phyloP scores from a whole-genome alignment of 139 green algal genomes.

The Mesotaenium endlicherianum region DNA sequence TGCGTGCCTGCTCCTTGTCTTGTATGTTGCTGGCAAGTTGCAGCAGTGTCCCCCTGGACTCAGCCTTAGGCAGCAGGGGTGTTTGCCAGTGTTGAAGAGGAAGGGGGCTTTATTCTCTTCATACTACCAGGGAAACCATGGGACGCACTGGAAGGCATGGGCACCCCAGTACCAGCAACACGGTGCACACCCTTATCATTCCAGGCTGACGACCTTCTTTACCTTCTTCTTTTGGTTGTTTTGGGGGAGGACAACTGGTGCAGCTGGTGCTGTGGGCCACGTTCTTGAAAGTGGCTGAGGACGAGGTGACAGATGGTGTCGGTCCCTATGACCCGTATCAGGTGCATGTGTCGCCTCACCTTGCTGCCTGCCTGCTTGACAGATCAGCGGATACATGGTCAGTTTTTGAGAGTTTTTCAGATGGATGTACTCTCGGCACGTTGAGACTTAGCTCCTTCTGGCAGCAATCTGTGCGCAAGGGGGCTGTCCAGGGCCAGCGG shows the following conservation, averaged over 20 bases:
- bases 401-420: background rate
- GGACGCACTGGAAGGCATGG: no score
- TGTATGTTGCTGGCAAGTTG: no score
- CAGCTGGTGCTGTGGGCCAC: slow-evolving; percentile 19
- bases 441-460: background rate
- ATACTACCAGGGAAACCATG: no score
- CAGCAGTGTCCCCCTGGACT: no score
- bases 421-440: background rate
- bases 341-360: background rate
- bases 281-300: background rate
- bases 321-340: slow-evolving; percentile 3
- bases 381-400: background rate
- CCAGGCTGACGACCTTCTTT: no score
- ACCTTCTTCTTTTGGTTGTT: no score
- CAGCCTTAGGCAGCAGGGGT: no score
- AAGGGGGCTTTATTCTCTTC: no score
- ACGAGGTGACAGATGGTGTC: background rate
- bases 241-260: no score
- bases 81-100: no score
- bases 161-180: background rate
- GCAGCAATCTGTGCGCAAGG: background rate
- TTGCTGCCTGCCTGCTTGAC: background rate
- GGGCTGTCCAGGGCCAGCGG: background rate
- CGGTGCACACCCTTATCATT: no score
- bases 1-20: no score